Conservation (phyloP, 305 asterid genomes). For the Plantago lanceolata region DNA sequence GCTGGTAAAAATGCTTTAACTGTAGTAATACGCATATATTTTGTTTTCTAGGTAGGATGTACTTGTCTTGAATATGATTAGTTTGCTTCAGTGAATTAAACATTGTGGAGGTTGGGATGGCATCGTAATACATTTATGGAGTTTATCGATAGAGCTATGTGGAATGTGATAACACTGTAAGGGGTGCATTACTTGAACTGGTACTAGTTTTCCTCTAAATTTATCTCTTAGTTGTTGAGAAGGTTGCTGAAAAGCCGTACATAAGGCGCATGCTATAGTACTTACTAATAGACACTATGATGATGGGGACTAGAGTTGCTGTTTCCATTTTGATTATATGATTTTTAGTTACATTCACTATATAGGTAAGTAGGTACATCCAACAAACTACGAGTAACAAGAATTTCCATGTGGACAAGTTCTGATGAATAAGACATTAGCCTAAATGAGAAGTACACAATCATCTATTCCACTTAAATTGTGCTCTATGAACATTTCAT, state of each 20-base stretch:
- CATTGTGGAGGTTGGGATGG: slow-evolving; percentile 4
- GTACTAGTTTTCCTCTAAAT: background rate
- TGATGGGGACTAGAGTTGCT: too few relatives aligned
- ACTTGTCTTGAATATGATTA: slow-evolving; percentile 5
- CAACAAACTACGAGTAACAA: background rate
- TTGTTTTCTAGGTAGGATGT: slow-evolving; percentile 14
- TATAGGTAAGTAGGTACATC: background rate
- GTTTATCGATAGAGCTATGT: background rate
- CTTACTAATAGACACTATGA: too few relatives aligned
- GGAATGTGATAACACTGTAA: background rate
- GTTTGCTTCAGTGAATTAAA: background rate
- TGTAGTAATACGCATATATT: slow-evolving; percentile 4
- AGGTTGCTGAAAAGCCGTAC: too few relatives aligned
- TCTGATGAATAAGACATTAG: background rate
- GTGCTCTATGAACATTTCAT: background rate
- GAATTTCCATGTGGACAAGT: background rate
- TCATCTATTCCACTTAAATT: background rate
- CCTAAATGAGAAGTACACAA: background rate
- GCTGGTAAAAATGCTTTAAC: slow-evolving; percentile 45
- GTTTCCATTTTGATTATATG: background rate
- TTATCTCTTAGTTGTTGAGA: too few relatives aligned
- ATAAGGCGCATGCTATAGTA: too few relatives aligned
- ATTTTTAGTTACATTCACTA: too few relatives aligned
- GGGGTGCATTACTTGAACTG: background rate
- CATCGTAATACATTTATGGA: background rate